Evolutionary conservation across 495 filamentous ascomycete genomes (phyloP).

Genomic region (Talaromyces liani): DNA sequence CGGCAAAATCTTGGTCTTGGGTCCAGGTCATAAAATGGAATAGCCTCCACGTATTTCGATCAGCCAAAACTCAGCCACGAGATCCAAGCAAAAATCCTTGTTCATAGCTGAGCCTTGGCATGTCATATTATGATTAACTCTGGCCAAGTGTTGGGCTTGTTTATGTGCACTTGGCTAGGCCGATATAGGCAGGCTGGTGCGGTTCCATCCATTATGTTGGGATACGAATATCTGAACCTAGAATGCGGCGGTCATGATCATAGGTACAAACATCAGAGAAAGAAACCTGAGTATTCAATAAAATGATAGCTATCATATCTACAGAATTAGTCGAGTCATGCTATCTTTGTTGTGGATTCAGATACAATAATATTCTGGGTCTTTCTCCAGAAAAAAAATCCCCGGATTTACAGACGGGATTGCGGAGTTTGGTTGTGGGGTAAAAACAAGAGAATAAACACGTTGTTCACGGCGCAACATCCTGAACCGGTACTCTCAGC

Average conservation of each 20-base stretch:
- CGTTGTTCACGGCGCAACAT: neutral
- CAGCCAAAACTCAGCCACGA: neutral
- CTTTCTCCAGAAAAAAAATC: neutral
- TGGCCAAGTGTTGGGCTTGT: neutral
- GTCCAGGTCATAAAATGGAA: neutral
- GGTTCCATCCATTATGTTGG: neutral
- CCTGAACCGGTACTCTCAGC: neutral
- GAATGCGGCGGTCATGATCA: neutral
- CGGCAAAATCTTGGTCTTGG: neutral
- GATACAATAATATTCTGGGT: neutral
- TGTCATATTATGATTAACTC: neutral
- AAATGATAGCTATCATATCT: too few relatives aligned
- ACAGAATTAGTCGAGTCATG: neutral
- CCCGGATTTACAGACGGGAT: neutral
- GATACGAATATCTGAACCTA: neutral
- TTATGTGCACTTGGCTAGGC: neutral
- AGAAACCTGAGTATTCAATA: neutral
- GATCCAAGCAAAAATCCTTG: neutral
- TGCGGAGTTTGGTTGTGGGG: neutral
- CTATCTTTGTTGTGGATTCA: neutral
- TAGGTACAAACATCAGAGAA: neutral
- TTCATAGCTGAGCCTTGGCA: neutral
- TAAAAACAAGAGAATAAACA: neutral
- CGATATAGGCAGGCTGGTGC: neutral
- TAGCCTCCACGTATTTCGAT: neutral